Evolutionary conservation across 129 eudicot species (phyloP).

Genomic region (Daucus carota): DNA sequence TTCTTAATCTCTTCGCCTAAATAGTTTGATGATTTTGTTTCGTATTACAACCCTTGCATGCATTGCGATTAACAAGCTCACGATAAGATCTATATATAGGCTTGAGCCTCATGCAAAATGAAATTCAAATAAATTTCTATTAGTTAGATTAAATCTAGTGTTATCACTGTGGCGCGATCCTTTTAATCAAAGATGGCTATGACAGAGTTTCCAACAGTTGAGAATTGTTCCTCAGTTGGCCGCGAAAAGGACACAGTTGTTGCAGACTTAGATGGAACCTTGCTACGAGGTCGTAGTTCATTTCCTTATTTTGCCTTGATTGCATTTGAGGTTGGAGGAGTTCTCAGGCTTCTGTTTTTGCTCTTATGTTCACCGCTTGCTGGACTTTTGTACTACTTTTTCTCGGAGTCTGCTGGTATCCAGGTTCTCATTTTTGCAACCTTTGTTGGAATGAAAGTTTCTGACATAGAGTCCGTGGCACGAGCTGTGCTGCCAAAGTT

Average conservation of each 20-base stretch:
- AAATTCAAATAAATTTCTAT: conserved; percentile 2
- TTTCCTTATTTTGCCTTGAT: conserved; percentile 38
- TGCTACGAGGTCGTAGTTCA: conserved; percentile 31
- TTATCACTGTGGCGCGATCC: background rate
- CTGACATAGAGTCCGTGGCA: conserved; percentile 29
- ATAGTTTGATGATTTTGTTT: background rate
- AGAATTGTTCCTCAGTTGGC: conserved; percentile 22
- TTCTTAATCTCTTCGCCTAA: conserved; percentile 11
- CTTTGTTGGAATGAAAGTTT: conserved; percentile 27
- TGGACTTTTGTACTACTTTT: conserved; percentile 25
- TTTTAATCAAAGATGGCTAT: conserved; percentile 7
- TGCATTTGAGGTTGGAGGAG: conserved; percentile 38
- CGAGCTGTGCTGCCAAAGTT: conserved; percentile 33
- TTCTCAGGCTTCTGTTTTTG: conserved; percentile 26
- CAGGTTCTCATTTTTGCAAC: conserved; percentile 30
- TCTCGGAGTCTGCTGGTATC: conserved; percentile 41
- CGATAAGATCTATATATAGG: conserved; percentile 1
- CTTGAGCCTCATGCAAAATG: background rate
- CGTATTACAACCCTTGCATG: background rate
- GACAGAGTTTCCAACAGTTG: conserved; percentile 14
- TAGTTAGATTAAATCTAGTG: background rate
- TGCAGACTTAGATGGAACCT: conserved; percentile 39
- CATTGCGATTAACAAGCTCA: background rate
- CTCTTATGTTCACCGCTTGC: conserved; percentile 24
- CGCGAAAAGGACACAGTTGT: conserved; percentile 26